Evolutionary conservation across 164 flowering plant genomes (phyloP).

Genomic region (Taxillus chinensis): DNA sequence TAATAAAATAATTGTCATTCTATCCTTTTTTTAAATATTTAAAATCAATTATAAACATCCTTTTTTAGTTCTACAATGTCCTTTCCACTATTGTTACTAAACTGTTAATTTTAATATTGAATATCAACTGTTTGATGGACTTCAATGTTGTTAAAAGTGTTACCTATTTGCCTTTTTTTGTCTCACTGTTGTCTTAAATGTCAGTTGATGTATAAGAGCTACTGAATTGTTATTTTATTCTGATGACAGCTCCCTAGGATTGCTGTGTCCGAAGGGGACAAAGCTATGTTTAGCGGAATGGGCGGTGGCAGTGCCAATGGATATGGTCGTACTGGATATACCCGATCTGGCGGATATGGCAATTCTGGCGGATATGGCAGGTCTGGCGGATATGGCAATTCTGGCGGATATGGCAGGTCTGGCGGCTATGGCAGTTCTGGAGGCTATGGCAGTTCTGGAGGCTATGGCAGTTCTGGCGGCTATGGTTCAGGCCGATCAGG

Average conservation of each 20-base stretch:
- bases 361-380: slow-evolving; percentile 18
- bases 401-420: slow-evolving; percentile 17
- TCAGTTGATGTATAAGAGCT: background rate
- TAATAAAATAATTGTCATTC: too few species aligned
- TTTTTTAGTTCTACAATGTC: too few species aligned
- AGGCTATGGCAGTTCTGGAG: slow-evolving; percentile 13
- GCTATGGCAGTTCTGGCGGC: slow-evolving; percentile 20
- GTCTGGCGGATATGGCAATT: slow-evolving; percentile 25
- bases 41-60: too few species aligned
- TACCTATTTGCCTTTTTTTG: background rate
- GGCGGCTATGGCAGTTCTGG: slow-evolving; percentile 19
- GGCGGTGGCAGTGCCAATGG: slow-evolving; percentile 16
- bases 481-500: slow-evolving; percentile 17
- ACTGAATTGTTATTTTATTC: background rate
- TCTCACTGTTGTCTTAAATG: background rate
- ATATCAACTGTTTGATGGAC: too few species aligned
- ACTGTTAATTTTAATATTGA: too few species aligned
- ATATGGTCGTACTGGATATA: slow-evolving; percentile 3
- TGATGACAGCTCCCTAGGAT: slow-evolving; percentile 59
- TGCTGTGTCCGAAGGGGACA: slow-evolving; percentile 30
- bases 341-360: slow-evolving; percentile 13
- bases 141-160: too few species aligned
- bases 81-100: too few species aligned
- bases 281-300: slow-evolving; percentile 31
- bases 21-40: too few species aligned